Percentiles rank a stretch among this genome's conserved stretches.
These are phyloP conservation scores for Santalum album DNA, from an alignment of 164 flowering plant species.

Conservation along the genomic window DNA sequence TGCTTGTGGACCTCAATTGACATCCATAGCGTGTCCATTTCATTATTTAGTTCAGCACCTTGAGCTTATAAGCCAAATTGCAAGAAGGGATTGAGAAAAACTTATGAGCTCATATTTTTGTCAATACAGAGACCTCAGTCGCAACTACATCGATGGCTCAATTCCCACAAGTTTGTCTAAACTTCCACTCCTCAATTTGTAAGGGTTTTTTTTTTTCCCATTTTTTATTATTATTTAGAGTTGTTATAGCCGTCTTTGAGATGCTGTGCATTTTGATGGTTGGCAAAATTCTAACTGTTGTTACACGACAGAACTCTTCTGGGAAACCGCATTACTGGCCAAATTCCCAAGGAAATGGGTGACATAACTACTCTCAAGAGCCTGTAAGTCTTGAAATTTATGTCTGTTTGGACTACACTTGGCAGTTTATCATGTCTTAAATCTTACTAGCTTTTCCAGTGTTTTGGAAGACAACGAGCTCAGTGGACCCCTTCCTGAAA, in stretches of 20 bases:
- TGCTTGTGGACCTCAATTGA: neutral
- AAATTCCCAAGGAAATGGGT: conserved; percentile 49
- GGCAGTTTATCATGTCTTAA: neutral
- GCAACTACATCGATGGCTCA: conserved; percentile 48
- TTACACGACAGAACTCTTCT: conserved; percentile 34
- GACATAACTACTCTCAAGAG: conserved; percentile 37
- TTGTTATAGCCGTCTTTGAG: neutral
- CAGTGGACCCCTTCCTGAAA: conserved; percentile 34
- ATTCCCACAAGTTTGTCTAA: conserved; percentile 38
- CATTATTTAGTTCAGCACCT: neutral
- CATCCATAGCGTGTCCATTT: too few species aligned
- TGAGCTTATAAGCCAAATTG: neutral
- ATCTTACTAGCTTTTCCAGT: conserved; percentile 20
- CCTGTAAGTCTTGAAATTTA: conserved; percentile 34
- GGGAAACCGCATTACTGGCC: conserved; percentile 62
- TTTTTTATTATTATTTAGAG: neutral
- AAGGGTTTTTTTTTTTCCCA: conserved; percentile 18
- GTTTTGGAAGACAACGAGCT: conserved; percentile 49
- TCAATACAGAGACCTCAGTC: conserved; percentile 55
- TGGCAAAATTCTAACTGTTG: too few species aligned
- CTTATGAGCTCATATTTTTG: neutral
- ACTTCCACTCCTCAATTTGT: conserved; percentile 47
- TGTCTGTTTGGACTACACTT: neutral
- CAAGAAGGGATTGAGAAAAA: neutral
- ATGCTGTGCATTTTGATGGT: neutral